Percentiles rank a stretch among this genome's conserved stretches.
These are phyloP conservation scores for Ustilaginoidea virens DNA, from an alignment of 2,329 filamentous ascomycete species.

Conservation along the genomic window DNA sequence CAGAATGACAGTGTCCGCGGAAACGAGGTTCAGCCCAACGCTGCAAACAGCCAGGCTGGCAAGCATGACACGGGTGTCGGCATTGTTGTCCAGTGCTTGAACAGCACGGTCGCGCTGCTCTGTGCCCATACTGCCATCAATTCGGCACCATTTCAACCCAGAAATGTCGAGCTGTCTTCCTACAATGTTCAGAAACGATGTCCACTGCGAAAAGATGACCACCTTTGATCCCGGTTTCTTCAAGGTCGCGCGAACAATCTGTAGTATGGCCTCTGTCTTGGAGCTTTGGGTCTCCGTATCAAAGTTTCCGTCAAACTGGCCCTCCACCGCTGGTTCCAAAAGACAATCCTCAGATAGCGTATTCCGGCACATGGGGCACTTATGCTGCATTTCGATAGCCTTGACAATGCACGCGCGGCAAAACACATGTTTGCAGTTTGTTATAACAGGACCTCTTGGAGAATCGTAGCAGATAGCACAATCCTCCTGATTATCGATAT, in stretches of 20 bases:
- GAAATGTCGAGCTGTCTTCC: slow-evolving; percentile 48
- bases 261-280: slow-evolving; percentile 67
- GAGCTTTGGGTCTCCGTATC: slow-evolving; percentile 56
- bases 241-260: slow-evolving; percentile 56
- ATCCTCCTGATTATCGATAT: slow-evolving; percentile 67
- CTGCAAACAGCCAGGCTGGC: slow-evolving; percentile 71
- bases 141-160: slow-evolving; percentile 49
- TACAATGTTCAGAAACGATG: slow-evolving; percentile 56
- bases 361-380: slow-evolving; percentile 74
- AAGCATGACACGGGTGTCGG: slow-evolving; percentile 58
- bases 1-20: slow-evolving; percentile 73
- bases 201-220: slow-evolving; percentile 67
- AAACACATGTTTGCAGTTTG: slow-evolving; percentile 70
- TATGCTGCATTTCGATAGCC: slow-evolving; percentile 59
- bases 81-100: slow-evolving; percentile 48
- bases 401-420: slow-evolving; percentile 58
- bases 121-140: slow-evolving; percentile 69
- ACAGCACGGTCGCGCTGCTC: slow-evolving; percentile 58
- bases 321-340: slow-evolving; percentile 49
- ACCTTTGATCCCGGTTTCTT: slow-evolving; percentile 50
- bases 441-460: slow-evolving; percentile 62
- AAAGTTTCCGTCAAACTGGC: slow-evolving; percentile 30
- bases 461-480: slow-evolving; percentile 70
- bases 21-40: slow-evolving; percentile 73
- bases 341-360: slow-evolving; percentile 42